Percentiles rank a stretch among this genome's conserved stretches.
Evolutionary conservation across 2,329 filamentous ascomycete species (phyloP).

Genomic region (Colletotrichum tropicale): DNA sequence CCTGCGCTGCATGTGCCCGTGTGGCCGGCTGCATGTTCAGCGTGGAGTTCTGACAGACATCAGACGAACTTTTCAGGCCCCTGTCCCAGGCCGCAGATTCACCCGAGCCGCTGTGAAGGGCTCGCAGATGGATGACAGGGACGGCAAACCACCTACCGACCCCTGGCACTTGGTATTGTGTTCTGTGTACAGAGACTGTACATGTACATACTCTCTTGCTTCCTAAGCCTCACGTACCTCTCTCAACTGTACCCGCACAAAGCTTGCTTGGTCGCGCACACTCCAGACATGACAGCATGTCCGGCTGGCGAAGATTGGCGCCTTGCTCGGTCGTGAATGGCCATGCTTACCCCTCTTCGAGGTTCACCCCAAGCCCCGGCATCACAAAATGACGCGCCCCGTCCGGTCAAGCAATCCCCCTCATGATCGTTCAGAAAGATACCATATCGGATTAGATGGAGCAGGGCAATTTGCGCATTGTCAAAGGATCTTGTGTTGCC

Average conservation of each 20-base stretch:
- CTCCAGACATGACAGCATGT: not conserved
- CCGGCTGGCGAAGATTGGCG: constrained; percentile 4
- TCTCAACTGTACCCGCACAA: not conserved
- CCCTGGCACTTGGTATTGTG: not conserved
- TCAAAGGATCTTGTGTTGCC: constrained; percentile 7
- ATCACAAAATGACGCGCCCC: constrained; percentile 16
- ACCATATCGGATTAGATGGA: constrained; percentile 3
- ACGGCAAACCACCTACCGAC: not conserved
- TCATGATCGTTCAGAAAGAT: constrained; percentile 16
- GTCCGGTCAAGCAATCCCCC: constrained; percentile 7
- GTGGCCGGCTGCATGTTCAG: not conserved
- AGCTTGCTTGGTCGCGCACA: not conserved
- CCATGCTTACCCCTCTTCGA: constrained; percentile 2
- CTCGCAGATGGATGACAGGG: not conserved
- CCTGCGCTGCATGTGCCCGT: not conserved
- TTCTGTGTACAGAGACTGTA: not conserved
- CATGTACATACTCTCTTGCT: not conserved
- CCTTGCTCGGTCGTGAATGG: not conserved
- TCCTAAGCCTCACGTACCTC: not conserved
- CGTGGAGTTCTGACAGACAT: constrained; percentile 13
- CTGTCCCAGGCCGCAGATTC: not conserved
- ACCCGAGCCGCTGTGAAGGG: constrained; percentile 3
- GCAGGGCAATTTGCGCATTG: not conserved
- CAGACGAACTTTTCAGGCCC: constrained; percentile 12
- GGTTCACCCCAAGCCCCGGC: constrained; percentile 5